A percentile compares a stretch with the other conserved stretches of the same genome.
phyloP scores from a whole-genome alignment of 441 rosid genomes.

The Capsella rubella region DNA sequence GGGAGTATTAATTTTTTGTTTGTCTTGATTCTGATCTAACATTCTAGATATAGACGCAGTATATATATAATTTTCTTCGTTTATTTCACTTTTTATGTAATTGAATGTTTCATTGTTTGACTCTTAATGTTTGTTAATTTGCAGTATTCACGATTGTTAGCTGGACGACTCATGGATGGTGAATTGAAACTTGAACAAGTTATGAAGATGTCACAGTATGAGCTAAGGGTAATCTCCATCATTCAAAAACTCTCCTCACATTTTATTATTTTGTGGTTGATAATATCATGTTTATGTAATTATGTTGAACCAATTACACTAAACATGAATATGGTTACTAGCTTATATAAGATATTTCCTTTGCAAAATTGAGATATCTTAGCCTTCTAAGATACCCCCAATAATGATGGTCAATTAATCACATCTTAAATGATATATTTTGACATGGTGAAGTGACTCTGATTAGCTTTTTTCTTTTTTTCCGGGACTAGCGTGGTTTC shows the following conservation, averaged over 20 bases:
- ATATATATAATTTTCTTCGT: too few species aligned
- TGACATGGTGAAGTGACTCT: not conserved
- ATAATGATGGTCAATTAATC: not conserved
- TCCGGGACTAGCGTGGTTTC: not conserved
- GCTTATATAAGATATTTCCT: too few species aligned
- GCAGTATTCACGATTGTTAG: constrained; percentile 60
- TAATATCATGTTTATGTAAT: not conserved
- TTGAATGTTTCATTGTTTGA: not conserved
- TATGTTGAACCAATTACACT: not conserved
- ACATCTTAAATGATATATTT: not conserved
- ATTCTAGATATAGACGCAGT: too few species aligned
- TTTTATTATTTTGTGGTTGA: not conserved
- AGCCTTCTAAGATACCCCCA: too few species aligned
- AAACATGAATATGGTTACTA: constrained; percentile 3
- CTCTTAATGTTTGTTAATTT: constrained; percentile 8
- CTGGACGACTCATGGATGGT: constrained; percentile 67
- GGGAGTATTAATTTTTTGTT: too few species aligned
- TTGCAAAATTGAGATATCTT: too few species aligned
- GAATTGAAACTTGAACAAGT: constrained; percentile 71
- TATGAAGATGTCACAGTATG: constrained; percentile 72
- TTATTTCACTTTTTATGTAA: too few species aligned
- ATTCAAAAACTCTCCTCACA: not conserved
- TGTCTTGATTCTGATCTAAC: too few species aligned
- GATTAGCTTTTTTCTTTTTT: not conserved
- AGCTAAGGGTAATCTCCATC: constrained; percentile 54